Conservation (phyloP, 306 rosid genomes). For the Astragalus membranaceus region DNA sequence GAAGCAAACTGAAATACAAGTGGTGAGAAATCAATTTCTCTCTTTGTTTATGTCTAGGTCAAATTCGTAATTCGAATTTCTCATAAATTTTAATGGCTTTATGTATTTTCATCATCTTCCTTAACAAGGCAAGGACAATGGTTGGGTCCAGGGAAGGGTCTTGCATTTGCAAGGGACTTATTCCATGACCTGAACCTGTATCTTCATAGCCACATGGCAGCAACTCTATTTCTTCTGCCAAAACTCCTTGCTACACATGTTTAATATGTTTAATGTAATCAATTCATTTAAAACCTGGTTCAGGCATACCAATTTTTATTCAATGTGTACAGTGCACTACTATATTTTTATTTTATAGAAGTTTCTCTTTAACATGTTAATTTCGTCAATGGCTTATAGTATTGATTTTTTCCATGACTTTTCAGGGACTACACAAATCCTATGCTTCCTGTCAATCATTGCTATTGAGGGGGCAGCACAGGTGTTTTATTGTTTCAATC, state of each 20-base stretch:
- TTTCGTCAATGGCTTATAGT: neutral
- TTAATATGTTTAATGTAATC: neutral
- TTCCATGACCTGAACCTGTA: neutral
- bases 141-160: neutral
- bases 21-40: too few species aligned
- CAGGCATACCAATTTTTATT: neutral
- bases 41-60: too few species aligned
- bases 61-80: too few species aligned
- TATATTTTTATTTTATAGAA: neutral
- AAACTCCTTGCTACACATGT: neutral
- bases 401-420: constrained; percentile 12
- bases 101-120: too few species aligned
- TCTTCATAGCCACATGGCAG: neutral
- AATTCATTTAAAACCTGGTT: neutral
- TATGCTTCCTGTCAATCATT: constrained; percentile 84
- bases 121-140: neutral
- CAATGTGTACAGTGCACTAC: neutral
- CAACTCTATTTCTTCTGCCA: neutral
- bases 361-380: neutral
- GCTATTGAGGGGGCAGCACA: constrained; percentile 79
- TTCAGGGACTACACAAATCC: constrained; percentile 94
- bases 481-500: constrained; percentile 36
- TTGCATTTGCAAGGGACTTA: neutral
- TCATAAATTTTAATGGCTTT: too few species aligned
- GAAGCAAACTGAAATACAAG: too few species aligned